These are phyloP conservation scores for Conidiobolus coronatus DNA, from an alignment of 371 early-diverging fungal genomes.

Conservation along the genomic window DNA sequence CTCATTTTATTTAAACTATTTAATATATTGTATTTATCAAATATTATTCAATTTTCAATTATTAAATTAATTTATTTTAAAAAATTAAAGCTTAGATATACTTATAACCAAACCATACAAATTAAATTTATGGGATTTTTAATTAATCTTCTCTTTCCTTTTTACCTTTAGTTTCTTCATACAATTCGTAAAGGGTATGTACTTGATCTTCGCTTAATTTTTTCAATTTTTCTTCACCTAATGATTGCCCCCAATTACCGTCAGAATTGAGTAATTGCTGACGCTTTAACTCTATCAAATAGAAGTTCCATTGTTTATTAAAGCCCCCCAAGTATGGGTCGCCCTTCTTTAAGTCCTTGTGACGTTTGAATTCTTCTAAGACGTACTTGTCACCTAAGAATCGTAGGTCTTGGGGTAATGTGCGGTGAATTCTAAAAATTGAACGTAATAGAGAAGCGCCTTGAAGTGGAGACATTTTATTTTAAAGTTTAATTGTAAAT, in stretches of 20 bases:
- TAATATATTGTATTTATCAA: too few relatives aligned
- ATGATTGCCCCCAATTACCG: conserved; percentile 21
- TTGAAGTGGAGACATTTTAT: too few relatives aligned
- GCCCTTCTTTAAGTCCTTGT: conserved; percentile 25
- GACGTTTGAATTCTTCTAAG: conserved; percentile 34
- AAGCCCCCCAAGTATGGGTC: conserved; percentile 41
- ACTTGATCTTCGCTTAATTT: conserved; percentile 40
- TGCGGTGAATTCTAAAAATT: conserved; percentile 28
- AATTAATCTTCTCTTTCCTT: background rate
- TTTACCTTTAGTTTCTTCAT: conserved; percentile 21
- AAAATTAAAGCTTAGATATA: too few relatives aligned
- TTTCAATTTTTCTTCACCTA: conserved; percentile 20
- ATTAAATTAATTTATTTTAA: too few relatives aligned
- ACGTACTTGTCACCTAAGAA: conserved; percentile 39
- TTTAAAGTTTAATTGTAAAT: too few relatives aligned
- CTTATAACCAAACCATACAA: too few relatives aligned
- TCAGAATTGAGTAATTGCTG: conserved; percentile 9
- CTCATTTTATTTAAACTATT: too few relatives aligned
- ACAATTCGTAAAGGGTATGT: conserved; percentile 34
- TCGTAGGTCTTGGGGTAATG: conserved; percentile 27
- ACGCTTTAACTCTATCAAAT: conserved; percentile 13
- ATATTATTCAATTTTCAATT: too few relatives aligned
- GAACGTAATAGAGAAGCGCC: too few relatives aligned
- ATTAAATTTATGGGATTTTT: too few relatives aligned
- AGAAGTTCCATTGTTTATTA: conserved; percentile 34